Conservation (phyloP, 768 basidiomycete species). For the Tulasnella sp. region DNA sequence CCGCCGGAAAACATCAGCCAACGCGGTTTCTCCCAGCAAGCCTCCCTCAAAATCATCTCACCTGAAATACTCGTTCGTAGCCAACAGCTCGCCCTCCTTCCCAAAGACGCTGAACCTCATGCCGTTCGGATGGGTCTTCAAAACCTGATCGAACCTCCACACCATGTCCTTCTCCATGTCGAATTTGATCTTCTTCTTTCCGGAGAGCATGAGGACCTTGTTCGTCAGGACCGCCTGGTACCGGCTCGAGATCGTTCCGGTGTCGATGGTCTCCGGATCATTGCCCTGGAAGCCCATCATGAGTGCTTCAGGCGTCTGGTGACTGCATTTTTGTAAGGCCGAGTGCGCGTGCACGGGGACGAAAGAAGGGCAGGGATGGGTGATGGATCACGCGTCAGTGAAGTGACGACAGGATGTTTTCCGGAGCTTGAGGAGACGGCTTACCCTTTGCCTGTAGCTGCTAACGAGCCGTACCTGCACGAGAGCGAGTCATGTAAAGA, state of each 20-base stretch:
- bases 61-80: constrained; percentile 93
- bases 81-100: constrained; percentile 76
- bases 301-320: constrained; percentile 41
- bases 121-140: constrained; percentile 79
- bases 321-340: constrained; percentile 27
- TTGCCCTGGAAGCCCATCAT: constrained; percentile 39
- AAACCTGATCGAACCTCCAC: constrained; percentile 81
- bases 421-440: constrained; percentile 1
- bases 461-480: constrained; percentile 80
- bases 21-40: background rate
- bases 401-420: constrained; percentile 46
- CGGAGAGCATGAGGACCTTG: constrained; percentile 66
- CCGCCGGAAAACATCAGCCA: too few relatives aligned
- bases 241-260: constrained; percentile 72
- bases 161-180: constrained; percentile 90
- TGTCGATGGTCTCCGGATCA: constrained; percentile 91
- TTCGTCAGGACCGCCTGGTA: constrained; percentile 64
- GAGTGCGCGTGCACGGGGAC: constrained; percentile 11
- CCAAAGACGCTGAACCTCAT: constrained; percentile 89
- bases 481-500: background rate
- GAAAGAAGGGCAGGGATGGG: background rate
- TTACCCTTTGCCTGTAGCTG: constrained; percentile 72
- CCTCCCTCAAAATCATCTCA: constrained; percentile 31
- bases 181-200: constrained; percentile 71
- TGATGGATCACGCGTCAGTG: constrained; percentile 31